Percentiles rank a stretch among this genome's conserved stretches.
Evolutionary conservation across 345 rosid genomes (phyloP).

Genomic region (Rhodamnia rubescens): DNA sequence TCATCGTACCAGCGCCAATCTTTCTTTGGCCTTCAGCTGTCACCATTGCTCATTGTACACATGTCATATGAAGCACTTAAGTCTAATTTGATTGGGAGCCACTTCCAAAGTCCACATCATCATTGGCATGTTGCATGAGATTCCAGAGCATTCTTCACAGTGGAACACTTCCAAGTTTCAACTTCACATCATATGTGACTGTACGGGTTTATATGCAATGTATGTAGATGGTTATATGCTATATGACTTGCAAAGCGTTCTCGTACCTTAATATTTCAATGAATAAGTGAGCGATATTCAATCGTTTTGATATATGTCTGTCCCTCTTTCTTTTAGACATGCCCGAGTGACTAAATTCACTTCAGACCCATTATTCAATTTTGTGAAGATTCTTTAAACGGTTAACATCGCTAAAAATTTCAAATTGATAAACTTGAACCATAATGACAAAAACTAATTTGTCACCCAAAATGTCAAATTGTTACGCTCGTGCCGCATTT

Average conservation of each 20-base stretch:
- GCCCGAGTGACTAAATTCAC: background rate
- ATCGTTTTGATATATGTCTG: background rate
- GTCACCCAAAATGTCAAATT: background rate
- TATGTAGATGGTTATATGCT: background rate
- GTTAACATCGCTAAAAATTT: background rate
- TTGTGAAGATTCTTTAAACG: background rate
- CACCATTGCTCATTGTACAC: background rate
- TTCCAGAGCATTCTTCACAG: background rate
- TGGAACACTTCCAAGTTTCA: background rate
- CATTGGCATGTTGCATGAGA: background rate
- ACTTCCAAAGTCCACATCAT: background rate
- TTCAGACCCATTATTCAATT: background rate
- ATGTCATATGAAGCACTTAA: background rate
- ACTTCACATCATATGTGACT: background rate
- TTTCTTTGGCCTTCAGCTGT: background rate
- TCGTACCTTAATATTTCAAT: background rate
- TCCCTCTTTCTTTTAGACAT: background rate
- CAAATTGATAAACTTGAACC: background rate
- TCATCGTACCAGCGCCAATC: background rate
- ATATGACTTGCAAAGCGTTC: background rate
- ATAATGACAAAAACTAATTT: background rate
- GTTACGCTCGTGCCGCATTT: background rate
- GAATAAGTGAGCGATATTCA: background rate
- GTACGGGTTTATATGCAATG: background rate
- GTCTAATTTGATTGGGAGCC: background rate